These are phyloP conservation scores for Trichoderma oligosporum DNA, from an alignment of 2,329 filamentous ascomycete species.

Conservation along the genomic window DNA sequence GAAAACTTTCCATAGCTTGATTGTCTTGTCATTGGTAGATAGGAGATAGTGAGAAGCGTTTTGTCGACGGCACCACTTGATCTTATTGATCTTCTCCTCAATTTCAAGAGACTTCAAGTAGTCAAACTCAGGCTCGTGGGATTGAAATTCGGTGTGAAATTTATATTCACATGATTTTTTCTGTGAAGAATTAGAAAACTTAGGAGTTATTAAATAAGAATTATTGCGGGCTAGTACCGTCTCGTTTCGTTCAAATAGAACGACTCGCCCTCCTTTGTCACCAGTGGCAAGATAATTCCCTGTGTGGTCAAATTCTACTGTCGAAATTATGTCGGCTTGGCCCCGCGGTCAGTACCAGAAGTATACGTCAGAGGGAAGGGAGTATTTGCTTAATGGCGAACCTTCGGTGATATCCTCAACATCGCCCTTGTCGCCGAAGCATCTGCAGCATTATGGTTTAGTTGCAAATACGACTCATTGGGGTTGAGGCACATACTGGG, in stretches of 20 bases:
- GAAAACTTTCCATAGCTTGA: constrained; percentile 99
- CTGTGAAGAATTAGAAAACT: constrained; percentile 43
- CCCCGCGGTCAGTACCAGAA: constrained; percentile 18
- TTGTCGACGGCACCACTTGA: constrained; percentile 98
- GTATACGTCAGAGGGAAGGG: constrained; percentile 18
- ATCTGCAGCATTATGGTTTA: constrained; percentile 54
- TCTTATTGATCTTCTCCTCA: constrained; percentile 99
- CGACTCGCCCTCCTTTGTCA: constrained; percentile 81
- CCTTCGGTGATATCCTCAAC: constrained; percentile 98
- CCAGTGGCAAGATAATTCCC: constrained; percentile 88
- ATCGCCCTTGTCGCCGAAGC: constrained; percentile 99
- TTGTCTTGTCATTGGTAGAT: constrained; percentile 99
- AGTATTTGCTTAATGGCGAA: constrained; percentile 39
- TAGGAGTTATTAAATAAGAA: background rate
- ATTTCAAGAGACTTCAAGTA: constrained; percentile 99
- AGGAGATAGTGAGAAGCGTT: constrained; percentile 98
- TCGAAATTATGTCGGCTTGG: constrained; percentile 84
- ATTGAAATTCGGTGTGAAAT: constrained; percentile 99
- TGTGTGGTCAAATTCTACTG: constrained; percentile 85
- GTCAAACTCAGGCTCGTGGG: constrained; percentile 98
- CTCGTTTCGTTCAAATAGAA: constrained; percentile 89
- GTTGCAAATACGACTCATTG: constrained; percentile 23
- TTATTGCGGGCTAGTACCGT: constrained; percentile 58
- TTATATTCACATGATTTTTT: constrained; percentile 99
- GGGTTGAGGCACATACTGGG: constrained; percentile 67